These are phyloP conservation scores for Esteya vermicola DNA, from an alignment of 2,329 filamentous ascomycete species.

Conservation along the genomic window DNA sequence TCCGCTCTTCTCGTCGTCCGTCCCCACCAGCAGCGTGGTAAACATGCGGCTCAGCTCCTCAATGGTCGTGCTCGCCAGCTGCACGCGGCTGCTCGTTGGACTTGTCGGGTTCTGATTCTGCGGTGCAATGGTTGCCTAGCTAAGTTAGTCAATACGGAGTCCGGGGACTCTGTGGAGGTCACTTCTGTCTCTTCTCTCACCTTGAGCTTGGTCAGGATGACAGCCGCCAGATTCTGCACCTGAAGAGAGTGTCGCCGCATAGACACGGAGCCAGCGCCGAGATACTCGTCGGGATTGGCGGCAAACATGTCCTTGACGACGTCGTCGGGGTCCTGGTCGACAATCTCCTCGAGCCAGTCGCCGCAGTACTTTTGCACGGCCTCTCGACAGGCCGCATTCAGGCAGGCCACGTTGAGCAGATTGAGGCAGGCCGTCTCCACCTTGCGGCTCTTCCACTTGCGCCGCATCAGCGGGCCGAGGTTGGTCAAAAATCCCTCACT, in stretches of 20 bases:
- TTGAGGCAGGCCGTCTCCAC: slow-evolving; percentile 80
- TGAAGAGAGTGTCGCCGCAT: slow-evolving; percentile 47
- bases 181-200: too few relatives aligned
- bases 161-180: too few relatives aligned
- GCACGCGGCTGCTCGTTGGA: slow-evolving; percentile 16
- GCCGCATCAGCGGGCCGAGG: slow-evolving; percentile 61
- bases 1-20: neutral
- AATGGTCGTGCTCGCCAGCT: slow-evolving; percentile 43
- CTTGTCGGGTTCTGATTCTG: slow-evolving; percentile 25
- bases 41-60: slow-evolving; percentile 53
- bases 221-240: slow-evolving; percentile 53
- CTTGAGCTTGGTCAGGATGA: slow-evolving; percentile 67
- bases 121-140: slow-evolving; percentile 37
- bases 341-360: slow-evolving; percentile 75
- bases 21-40: slow-evolving; percentile 48
- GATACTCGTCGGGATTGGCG: slow-evolving; percentile 41
- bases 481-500: slow-evolving; percentile 74
- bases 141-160: slow-evolving; percentile 27
- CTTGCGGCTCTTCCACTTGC: slow-evolving; percentile 70
- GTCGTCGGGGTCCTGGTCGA: slow-evolving; percentile 55
- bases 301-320: slow-evolving; percentile 32
- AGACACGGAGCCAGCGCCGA: slow-evolving; percentile 41
- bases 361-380: slow-evolving; percentile 73
- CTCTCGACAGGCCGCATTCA: slow-evolving; percentile 68
- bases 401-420: slow-evolving; percentile 82